A percentile compares a stretch with the other conserved stretches of the same genome.
phyloP scores from a whole-genome alignment of 2,329 filamentous ascomycete genomes.

The Fusarium nelsonii region DNA sequence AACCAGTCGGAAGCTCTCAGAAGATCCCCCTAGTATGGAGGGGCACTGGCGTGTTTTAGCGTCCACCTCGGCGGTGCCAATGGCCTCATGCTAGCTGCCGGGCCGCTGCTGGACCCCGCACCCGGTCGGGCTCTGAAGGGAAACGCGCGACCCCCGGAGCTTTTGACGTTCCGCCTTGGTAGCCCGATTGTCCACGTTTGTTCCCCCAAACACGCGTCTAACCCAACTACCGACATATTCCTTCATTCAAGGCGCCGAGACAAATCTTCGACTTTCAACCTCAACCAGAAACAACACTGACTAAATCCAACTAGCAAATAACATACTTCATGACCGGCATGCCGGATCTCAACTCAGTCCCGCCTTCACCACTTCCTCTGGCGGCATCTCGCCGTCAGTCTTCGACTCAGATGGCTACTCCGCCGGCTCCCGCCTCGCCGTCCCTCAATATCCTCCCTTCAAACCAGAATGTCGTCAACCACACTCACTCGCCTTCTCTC shows the following conservation, averaged over 20 bases:
- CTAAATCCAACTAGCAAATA: neutral
- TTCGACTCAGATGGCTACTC: slow-evolving; percentile 58
- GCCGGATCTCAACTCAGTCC: slow-evolving; percentile 69
- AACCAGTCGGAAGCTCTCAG: slow-evolving; percentile 25
- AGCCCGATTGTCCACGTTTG: neutral
- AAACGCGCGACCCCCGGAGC: slow-evolving; percentile 27
- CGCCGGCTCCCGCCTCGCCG: slow-evolving; percentile 55
- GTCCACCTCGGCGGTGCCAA: slow-evolving; percentile 34
- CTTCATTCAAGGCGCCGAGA: neutral
- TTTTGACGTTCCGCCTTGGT: slow-evolving; percentile 6
- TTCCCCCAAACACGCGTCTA: slow-evolving; percentile 29
- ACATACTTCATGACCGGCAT: slow-evolving; percentile 50
- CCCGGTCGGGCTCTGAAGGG: slow-evolving; percentile 15
- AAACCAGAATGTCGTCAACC: slow-evolving; percentile 64
- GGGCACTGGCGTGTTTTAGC: slow-evolving; percentile 35
- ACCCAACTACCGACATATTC: neutral
- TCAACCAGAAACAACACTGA: neutral
- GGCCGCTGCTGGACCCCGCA: slow-evolving; percentile 40
- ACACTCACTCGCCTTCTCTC: slow-evolving; percentile 52
- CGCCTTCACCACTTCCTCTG: slow-evolving; percentile 62
- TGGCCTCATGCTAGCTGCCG: slow-evolving; percentile 37
- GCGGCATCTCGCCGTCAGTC: slow-evolving; percentile 60
- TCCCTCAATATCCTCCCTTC: slow-evolving; percentile 69
- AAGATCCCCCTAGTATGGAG: slow-evolving; percentile 8
- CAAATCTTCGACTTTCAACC: neutral